Evolutionary conservation across 176 grass and related monocot genomes (phyloP).

Genomic region (Miscanthus lutarioriparius): DNA sequence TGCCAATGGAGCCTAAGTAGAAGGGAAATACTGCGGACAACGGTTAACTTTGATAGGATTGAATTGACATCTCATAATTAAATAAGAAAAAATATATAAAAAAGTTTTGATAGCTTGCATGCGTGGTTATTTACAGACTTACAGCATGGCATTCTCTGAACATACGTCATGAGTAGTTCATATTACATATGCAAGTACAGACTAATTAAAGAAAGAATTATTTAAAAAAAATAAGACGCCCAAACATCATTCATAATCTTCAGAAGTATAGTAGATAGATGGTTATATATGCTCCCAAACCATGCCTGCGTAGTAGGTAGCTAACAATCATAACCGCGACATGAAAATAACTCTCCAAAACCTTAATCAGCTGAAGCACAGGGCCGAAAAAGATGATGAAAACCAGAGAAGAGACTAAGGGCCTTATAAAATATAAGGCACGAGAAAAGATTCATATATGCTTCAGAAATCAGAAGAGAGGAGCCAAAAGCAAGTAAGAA

Average conservation of each 20-base stretch:
- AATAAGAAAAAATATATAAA: background rate
- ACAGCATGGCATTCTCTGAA: background rate
- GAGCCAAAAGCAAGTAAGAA: background rate
- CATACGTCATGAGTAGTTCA: background rate
- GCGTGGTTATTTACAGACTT: background rate
- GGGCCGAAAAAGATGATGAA: background rate
- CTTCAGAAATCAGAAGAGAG: background rate
- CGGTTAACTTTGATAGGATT: background rate
- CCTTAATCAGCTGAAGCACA: background rate
- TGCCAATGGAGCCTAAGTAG: no score
- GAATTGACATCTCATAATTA: background rate
- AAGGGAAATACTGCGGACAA: background rate
- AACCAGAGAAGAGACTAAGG: background rate
- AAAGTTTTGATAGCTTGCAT: background rate
- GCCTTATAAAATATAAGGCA: background rate
- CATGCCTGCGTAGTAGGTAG: background rate
- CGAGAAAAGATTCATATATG: background rate
- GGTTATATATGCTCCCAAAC: conserved; percentile 2
- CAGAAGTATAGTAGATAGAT: background rate
- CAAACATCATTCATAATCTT: conserved; percentile 11
- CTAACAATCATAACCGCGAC: background rate
- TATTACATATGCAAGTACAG: conserved; percentile 3
- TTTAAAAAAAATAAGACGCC: conserved; percentile 23
- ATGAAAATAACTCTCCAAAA: conserved; percentile 16
- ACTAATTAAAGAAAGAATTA: background rate